phyloP scores from a whole-genome alignment of 2,329 filamentous ascomycete species.

The Fusarium torreyae region DNA sequence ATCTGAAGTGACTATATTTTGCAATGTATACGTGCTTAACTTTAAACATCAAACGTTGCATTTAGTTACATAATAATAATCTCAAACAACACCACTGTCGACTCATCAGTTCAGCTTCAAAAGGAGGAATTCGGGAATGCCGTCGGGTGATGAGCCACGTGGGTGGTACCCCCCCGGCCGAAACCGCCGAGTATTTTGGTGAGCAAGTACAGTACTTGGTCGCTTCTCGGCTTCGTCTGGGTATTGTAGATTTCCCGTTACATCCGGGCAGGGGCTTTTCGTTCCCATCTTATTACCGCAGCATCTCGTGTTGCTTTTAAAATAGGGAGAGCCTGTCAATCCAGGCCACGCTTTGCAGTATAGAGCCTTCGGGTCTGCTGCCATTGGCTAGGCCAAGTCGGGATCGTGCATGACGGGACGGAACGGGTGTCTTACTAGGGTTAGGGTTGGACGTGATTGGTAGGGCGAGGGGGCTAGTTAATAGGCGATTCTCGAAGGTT shows the following conservation, averaged over 20 bases:
- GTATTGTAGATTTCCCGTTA: constrained; percentile 9
- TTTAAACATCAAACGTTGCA: background rate
- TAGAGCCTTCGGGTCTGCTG: background rate
- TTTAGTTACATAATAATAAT: constrained; percentile 12
- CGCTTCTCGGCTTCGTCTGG: background rate
- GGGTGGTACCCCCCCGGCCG: constrained; percentile 18
- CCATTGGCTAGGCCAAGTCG: constrained; percentile 17
- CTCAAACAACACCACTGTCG: constrained; percentile 27
- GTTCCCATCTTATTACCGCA: constrained; percentile 31
- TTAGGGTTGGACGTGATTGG: constrained; percentile 7
- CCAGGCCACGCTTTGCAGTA: constrained; percentile 17
- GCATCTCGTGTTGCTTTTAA: constrained; percentile 21
- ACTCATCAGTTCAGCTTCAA: constrained; percentile 18
- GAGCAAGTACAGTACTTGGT: too few relatives aligned
- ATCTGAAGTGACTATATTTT: constrained; percentile 1
- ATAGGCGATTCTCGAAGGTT: background rate
- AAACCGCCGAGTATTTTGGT: constrained; percentile 5
- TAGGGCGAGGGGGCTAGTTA: background rate
- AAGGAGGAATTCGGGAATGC: constrained; percentile 19
- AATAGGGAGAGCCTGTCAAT: background rate
- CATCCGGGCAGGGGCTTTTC: background rate
- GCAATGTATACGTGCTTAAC: background rate
- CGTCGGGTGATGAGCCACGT: constrained; percentile 38
- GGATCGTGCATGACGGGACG: constrained; percentile 32
- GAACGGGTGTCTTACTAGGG: constrained; percentile 1